A percentile compares a stretch with the other conserved stretches of the same genome.
phyloP scores from a whole-genome alignment of 805 yeast species.

The Kregervanrija pseudodelftensis region DNA sequence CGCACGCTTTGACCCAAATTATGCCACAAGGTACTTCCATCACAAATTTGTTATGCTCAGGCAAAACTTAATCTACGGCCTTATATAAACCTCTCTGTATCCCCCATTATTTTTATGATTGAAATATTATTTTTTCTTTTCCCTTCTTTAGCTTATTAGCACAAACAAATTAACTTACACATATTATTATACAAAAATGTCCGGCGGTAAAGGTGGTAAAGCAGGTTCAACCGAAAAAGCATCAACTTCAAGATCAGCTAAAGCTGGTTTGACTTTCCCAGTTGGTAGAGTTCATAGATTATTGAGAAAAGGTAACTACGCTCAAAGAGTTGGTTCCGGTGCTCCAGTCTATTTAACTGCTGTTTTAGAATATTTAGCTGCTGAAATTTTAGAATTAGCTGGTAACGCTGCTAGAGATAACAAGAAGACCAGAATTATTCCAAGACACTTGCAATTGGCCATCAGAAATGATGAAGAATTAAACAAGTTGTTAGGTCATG shows the following conservation, averaged over 20 bases:
- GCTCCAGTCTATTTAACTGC: constrained; percentile 98
- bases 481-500: constrained; percentile 87
- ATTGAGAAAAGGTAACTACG: constrained; percentile 94
- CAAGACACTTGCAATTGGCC: constrained; percentile 98
- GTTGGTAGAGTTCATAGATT: constrained; percentile 99
- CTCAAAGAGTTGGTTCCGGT: constrained; percentile 98
- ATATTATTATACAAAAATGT: constrained; percentile 28
- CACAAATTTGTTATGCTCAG: too few species aligned
- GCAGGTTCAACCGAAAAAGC: constrained; percentile 94
- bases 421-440: constrained; percentile 98
- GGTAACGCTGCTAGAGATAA: constrained; percentile 98
- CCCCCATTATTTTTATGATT: too few species aligned
- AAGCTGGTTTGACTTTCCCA: constrained; percentile 99
- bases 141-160: background rate
- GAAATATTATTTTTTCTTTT: too few species aligned
- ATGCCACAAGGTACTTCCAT: background rate
- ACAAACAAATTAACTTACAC: constrained; percentile 2
- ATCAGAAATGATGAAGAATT: constrained; percentile 98
- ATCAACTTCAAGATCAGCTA: constrained; percentile 95
- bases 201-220: constrained; percentile 84
- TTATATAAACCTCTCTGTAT: too few species aligned
- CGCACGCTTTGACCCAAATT: background rate
- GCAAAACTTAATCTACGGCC: too few species aligned
- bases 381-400: constrained; percentile 96
- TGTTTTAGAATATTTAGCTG: constrained; percentile 93